These are phyloP conservation scores for Tolypocladium guangdongense DNA, from an alignment of 2,329 filamentous ascomycete genomes.

Conservation along the genomic window DNA sequence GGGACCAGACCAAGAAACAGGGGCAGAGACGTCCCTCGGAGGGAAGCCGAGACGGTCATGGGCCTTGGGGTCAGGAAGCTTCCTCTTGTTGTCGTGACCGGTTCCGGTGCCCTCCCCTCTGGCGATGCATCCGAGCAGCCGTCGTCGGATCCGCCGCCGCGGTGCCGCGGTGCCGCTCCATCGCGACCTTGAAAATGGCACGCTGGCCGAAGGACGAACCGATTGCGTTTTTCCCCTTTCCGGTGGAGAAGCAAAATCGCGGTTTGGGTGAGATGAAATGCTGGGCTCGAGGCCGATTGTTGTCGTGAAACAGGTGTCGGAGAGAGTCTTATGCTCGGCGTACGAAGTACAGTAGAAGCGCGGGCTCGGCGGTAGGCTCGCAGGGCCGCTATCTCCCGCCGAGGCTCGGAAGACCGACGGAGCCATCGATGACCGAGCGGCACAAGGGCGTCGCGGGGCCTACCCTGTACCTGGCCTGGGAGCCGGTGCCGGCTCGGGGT, in stretches of 20 bases:
- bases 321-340: background rate
- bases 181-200: background rate
- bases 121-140: background rate
- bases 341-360: too few relatives aligned
- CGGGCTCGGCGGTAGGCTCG: constrained; percentile 4
- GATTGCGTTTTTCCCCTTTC: background rate
- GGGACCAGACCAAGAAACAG: background rate
- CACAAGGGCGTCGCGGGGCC: background rate
- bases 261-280: background rate
- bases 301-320: background rate
- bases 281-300: background rate
- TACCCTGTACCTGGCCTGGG: background rate
- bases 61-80: background rate
- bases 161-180: background rate
- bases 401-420: background rate
- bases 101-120: background rate
- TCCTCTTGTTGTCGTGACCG: background rate
- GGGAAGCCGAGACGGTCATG: background rate
- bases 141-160: background rate
- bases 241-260: background rate
- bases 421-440: constrained; percentile 2
- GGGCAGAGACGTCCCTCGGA: background rate
- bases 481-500: background rate
- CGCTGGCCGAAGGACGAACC: background rate
- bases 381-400: constrained; percentile 1